Conservation (phyloP, 805 yeast species). For the Geotrichum ghanense region DNA sequence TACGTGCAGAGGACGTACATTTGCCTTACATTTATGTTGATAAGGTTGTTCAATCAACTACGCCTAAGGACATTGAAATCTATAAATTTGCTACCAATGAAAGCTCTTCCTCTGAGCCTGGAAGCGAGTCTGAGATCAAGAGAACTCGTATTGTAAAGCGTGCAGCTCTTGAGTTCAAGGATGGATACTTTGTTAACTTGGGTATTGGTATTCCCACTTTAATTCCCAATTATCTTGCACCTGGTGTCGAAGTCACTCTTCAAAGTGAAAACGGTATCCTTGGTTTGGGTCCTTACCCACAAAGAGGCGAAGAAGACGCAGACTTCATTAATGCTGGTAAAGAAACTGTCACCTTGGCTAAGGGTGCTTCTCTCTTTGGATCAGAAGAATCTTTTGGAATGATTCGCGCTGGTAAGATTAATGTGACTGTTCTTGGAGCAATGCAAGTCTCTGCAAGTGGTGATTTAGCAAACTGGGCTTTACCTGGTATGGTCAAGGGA, state of each 20-base stretch:
- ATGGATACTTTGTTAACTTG: conserved; percentile 29
- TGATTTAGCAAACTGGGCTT: conserved; percentile 37
- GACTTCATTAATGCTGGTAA: conserved; percentile 37
- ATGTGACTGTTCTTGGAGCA: conserved; percentile 33
- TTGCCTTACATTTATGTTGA: conserved; percentile 32
- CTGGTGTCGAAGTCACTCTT: conserved; percentile 26
- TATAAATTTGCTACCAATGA: conserved; percentile 17
- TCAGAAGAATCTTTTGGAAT: conserved; percentile 36
- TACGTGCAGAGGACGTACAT: conserved; percentile 33
- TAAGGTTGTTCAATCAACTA: conserved; percentile 28
- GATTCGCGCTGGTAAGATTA: conserved; percentile 33
- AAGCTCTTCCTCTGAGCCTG: conserved; percentile 10
- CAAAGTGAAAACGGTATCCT: conserved; percentile 36
- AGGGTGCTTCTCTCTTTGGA: conserved; percentile 34
- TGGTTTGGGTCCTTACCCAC: conserved; percentile 32
- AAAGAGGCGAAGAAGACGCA: conserved; percentile 31
- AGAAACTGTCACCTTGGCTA: conserved; percentile 32
- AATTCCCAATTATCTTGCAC: conserved; percentile 29
- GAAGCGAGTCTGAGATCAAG: conserved; percentile 15
- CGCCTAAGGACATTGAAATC: conserved; percentile 33
- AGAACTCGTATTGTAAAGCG: conserved; percentile 29
- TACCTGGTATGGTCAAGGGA: conserved; percentile 35
- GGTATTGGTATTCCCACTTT: conserved; percentile 37
- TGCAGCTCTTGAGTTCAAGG: conserved; percentile 32
- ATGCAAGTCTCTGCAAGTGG: conserved; percentile 32